Evolutionary conservation across 768 basidiomycete species (phyloP), one percentile per base, ranked within the genome.

Genomic region (Tubosaeta sp.): DNA sequence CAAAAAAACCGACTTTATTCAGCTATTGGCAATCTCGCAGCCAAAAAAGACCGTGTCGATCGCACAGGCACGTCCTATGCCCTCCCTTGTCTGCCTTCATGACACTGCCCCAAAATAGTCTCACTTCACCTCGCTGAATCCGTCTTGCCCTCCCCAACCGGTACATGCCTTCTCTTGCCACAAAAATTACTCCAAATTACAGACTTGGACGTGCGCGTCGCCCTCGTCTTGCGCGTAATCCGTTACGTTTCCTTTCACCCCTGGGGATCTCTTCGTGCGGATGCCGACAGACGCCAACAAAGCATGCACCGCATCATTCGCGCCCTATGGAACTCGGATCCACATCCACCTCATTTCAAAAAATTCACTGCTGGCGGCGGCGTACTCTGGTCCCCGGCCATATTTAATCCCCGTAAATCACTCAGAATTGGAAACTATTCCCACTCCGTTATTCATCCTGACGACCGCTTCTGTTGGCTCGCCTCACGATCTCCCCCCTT

Each of bases 171-270:
- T 38, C 63, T 84, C 3, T 74, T 81, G 0, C 65, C 64, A 12
- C 54, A 61, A 9, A 57, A 65, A 2, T 61, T 83, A 0, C 45
- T 61, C 33, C 48, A 61, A 1, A 67, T 79, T 43, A 53, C 62
- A 1, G 69, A 77, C 37, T 65, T 66, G 1, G 52, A 58, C 4
- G 48, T 79, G 16, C 73, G 69, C 46, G 64, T 60, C 41, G 74
- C 76, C 2, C 60, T 84, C 41, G 63, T 83, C 54, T 66, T 78
- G 39, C 78, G 82, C 31, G 72, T 85, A 27, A 70, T 90, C 47
- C 87, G 88, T 13, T 86, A 83, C 59, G 71, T 83, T 38, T 91
- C 90, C 0, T 84, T 81, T 42, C 72, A 79, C 35, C 85, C 88
- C 3, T 93, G 91, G 91, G 91, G 91, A 5, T 81, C 82, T 43